Base-by-base conservation (phyloP, 2,329 filamentous ascomycete species). In the Lasiodiplodia citricola region DNA sequence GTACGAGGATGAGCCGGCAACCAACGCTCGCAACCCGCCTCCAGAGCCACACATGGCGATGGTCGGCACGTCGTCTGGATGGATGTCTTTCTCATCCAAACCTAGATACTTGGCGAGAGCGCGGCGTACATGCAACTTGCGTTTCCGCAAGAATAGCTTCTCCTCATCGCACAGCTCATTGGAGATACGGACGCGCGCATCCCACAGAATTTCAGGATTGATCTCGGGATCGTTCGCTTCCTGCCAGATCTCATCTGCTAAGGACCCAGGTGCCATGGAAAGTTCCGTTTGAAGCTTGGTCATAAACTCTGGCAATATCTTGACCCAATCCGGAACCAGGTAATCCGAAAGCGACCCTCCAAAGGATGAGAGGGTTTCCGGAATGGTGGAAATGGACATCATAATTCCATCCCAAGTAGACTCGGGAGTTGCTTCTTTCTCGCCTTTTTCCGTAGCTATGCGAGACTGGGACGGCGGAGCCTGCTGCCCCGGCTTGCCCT, bases 11-110 rank as follows among this genome's bases (percentile, higher is more conserved):
- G 94, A 90, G 3, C 95, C 94, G 2, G 96, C 94, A 21, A 98
- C 93, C 47, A 99, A 86, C 1, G 96, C 96, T 63, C 96, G 87
- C 57, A 99, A 81, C 0, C 96, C 96, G 68, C 96, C 96, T 11
- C 96, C 96, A 2, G 95, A 98, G 10, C 94, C 94, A 74, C 95
- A 97, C 83, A 98, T 91, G 50, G 95, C 95, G 77, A 99, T 97
- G 2, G 90, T 89, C 0, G 96, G 96, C 7, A 98, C 90, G 81
- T 99, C 96, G 57, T 97, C 93, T 0, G 93, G 92, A 75, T 98
- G 89, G n/a, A 99, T 89, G 2, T 95, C 91, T 16, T 87, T 84
- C 76, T 94, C 93, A 0, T 91, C 83, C 6, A 99, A 83, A 37
- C 87, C 89, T 0, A 99, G 87, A 76, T 98, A 99, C 64, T 85